Conservation (phyloP, 768 basidiomycete species). For the Serendipita vermifera region DNA sequence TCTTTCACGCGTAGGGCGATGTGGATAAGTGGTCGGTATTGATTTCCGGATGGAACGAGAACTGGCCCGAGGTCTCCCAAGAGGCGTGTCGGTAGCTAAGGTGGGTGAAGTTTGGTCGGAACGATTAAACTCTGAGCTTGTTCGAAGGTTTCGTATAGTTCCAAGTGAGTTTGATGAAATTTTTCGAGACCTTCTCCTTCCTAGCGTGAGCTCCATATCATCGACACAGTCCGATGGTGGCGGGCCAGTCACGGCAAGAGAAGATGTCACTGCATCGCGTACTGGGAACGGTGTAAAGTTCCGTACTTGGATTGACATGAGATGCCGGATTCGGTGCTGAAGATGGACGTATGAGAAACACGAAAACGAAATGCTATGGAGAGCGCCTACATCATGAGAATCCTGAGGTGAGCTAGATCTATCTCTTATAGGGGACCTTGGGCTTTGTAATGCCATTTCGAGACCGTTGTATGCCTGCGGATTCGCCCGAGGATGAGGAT, state of each 20-base stretch:
- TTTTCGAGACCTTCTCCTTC: not conserved
- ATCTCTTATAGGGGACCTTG: too few species aligned
- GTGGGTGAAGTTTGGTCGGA: not conserved
- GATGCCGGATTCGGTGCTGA: conserved; percentile 49
- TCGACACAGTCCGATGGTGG: not conserved
- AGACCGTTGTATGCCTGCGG: too few species aligned
- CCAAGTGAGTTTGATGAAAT: conserved; percentile 1
- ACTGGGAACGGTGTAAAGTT: conserved; percentile 78
- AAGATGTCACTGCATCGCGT: conserved; percentile 64
- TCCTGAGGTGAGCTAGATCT: too few species aligned
- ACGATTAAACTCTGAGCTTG: too few species aligned
- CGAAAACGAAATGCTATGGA: too few species aligned
- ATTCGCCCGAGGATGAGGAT: too few species aligned
- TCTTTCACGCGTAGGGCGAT: not conserved
- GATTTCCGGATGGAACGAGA: conserved; percentile 4
- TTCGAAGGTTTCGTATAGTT: not conserved
- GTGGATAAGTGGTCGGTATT: not conserved
- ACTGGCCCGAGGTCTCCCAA: not conserved
- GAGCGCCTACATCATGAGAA: too few species aligned
- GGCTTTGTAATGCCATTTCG: too few species aligned
- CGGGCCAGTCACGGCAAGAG: conserved; percentile 30
- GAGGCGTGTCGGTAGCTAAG: not conserved
- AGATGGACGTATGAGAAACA: too few species aligned
- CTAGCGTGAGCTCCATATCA: not conserved
- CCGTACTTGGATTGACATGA: conserved; percentile 57